Evolutionary conservation across 495 filamentous ascomycete genomes (phyloP).

Genomic region (Aspergillus diversus): DNA sequence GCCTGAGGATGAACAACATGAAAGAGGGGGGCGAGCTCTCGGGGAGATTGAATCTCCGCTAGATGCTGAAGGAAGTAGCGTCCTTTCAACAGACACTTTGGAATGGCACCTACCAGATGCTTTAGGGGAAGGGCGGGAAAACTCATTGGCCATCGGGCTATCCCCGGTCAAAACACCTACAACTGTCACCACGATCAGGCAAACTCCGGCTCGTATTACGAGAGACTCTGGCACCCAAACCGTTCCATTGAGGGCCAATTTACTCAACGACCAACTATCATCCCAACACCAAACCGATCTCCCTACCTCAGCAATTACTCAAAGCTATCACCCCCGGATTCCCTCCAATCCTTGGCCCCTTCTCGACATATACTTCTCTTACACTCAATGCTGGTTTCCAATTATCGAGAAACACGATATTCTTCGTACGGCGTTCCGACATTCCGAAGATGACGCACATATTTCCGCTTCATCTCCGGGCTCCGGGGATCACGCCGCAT

Average conservation of each 20-base stretch:
- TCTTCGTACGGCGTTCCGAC: slow-evolving; percentile 50
- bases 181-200: slow-evolving; percentile 23
- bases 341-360: slow-evolving; percentile 57
- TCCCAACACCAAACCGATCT: slow-evolving; percentile 5
- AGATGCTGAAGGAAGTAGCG: slow-evolving; percentile 38
- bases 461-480: slow-evolving; percentile 33
- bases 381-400: slow-evolving; percentile 75
- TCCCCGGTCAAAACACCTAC: slow-evolving; percentile 40
- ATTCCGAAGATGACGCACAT: slow-evolving; percentile 44
- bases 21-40: slow-evolving; percentile 23
- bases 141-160: slow-evolving; percentile 25
- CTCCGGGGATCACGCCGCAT: slow-evolving; percentile 60
- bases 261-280: not conserved
- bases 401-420: slow-evolving; percentile 72
- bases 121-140: slow-evolving; percentile 28
- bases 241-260: not conserved
- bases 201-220: slow-evolving; percentile 20
- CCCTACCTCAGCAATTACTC: not conserved
- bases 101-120: slow-evolving; percentile 46
- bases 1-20: slow-evolving; percentile 41
- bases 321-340: slow-evolving; percentile 33
- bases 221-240: slow-evolving; percentile 37
- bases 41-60: slow-evolving; percentile 38
- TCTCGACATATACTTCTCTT: slow-evolving; percentile 73
- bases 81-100: slow-evolving; percentile 39